phyloP scores from a whole-genome alignment of 495 filamentous ascomycete genomes.

The Rostrohypoxylon terebratum region DNA sequence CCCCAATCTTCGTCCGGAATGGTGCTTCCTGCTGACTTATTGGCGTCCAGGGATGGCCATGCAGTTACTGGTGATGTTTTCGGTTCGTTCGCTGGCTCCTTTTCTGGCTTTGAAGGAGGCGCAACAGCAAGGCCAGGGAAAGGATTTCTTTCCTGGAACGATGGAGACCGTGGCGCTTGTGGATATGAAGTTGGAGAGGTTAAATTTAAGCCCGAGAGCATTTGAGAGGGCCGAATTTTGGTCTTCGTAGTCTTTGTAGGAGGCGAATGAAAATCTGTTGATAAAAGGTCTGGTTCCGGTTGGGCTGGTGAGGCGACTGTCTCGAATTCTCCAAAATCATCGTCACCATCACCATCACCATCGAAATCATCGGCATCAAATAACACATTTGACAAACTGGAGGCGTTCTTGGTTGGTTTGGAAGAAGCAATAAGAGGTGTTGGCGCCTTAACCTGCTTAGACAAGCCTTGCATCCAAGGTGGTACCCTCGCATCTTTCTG shows the following conservation, averaged over 20 bases:
- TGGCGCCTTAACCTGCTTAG: constrained; percentile 20
- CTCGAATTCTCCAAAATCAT: constrained; percentile 66
- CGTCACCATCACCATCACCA: constrained; percentile 53
- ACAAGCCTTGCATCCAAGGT: constrained; percentile 6
- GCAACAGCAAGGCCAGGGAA: constrained; percentile 59
- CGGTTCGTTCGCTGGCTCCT: constrained; percentile 43
- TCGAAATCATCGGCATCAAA: constrained; percentile 65
- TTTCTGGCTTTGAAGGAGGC: constrained; percentile 51
- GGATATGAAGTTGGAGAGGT: constrained; percentile 51
- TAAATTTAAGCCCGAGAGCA: constrained; percentile 40
- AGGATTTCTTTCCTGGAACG: constrained; percentile 63
- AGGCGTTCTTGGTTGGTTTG: constrained; percentile 10
- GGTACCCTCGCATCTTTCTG: constrained; percentile 11
- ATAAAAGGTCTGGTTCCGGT: constrained; percentile 27
- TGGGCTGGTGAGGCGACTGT: constrained; percentile 47
- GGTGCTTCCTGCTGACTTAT: constrained; percentile 40
- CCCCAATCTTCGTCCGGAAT: constrained; percentile 68
- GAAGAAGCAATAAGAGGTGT: constrained; percentile 7
- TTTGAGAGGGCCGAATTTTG: constrained; percentile 48
- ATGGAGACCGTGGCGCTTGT: constrained; percentile 62
- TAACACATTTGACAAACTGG: constrained; percentile 55
- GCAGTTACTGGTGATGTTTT: constrained; percentile 59
- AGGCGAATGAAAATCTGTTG: constrained; percentile 23
- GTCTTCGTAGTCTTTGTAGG: constrained; percentile 23
- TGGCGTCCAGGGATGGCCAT: constrained; percentile 54